Evolutionary conservation across 116 monocot species (phyloP).

Genomic region (Iris pallida): DNA sequence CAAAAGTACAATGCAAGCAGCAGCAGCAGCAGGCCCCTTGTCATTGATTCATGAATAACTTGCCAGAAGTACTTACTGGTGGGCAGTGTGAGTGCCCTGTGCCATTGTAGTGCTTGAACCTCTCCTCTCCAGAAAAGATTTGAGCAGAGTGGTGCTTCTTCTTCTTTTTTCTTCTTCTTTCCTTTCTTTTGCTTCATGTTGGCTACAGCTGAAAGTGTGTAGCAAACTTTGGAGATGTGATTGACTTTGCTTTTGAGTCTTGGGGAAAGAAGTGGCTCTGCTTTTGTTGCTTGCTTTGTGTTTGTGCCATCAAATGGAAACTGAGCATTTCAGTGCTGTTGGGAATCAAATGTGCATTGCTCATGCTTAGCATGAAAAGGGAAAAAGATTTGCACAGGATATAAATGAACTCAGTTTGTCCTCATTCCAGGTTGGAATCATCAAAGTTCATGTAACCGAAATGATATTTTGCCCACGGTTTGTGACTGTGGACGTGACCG

Average conservation of each 20-base stretch:
- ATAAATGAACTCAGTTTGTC: too few species aligned
- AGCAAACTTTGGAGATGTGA: conserved; percentile 5
- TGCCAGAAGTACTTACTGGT: background rate
- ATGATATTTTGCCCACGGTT: too few species aligned
- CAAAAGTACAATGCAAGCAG: too few species aligned
- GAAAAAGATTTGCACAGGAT: too few species aligned
- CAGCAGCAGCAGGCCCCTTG: background rate
- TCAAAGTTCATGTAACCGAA: too few species aligned
- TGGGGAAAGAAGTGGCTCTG: background rate
- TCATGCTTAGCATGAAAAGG: too few species aligned
- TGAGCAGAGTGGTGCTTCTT: background rate
- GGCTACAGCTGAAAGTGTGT: conserved; percentile 7
- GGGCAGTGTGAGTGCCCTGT: conserved; percentile 2
- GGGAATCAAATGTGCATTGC: too few species aligned
- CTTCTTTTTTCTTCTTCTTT: background rate
- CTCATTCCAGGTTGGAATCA: too few species aligned
- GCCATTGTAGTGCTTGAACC: background rate
- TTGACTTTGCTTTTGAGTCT: conserved; percentile 4
- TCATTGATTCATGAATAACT: conserved; percentile 10
- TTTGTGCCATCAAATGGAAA: conserved; percentile 2
- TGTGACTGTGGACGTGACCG: too few species aligned
- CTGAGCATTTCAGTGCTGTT: too few species aligned
- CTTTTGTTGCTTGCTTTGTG: background rate
- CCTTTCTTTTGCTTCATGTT: background rate
- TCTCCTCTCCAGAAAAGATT: background rate